Conservation (phyloP, 805 yeast genomes). For the Wickerhamiella siamensis region DNA sequence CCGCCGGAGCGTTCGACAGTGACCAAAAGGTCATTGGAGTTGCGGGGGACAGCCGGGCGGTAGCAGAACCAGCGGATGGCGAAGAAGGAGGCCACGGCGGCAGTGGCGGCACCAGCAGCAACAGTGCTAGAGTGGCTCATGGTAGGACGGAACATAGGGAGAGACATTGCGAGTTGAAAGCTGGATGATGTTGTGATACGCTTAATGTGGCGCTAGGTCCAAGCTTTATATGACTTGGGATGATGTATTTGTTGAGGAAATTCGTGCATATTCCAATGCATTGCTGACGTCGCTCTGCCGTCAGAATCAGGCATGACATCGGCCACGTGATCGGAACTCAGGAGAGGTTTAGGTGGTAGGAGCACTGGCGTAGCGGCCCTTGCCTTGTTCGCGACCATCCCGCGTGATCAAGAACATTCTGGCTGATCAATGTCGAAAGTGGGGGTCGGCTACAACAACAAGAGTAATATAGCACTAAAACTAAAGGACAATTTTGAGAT, state of each 20-base stretch:
- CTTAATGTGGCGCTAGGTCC: too few species aligned
- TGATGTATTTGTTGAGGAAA: neutral
- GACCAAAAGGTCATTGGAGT: slow-evolving; percentile 21
- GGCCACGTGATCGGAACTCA: neutral
- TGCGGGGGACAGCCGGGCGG: slow-evolving; percentile 22
- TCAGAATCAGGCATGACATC: neutral
- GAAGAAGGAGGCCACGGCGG: slow-evolving; percentile 16
- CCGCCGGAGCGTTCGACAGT: slow-evolving; percentile 28
- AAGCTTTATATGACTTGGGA: neutral
- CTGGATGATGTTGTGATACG: too few species aligned
- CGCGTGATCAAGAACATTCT: too few species aligned
- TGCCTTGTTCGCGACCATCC: too few species aligned
- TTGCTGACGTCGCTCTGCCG: neutral
- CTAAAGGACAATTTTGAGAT: too few species aligned
- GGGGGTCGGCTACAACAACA: too few species aligned
- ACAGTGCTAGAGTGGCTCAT: slow-evolving; percentile 1
- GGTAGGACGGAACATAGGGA: neutral
- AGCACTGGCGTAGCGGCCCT: too few species aligned
- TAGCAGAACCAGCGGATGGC: slow-evolving; percentile 21
- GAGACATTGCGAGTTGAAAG: neutral
- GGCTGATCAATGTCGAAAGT: too few species aligned
- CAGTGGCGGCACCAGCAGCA: slow-evolving; percentile 18
- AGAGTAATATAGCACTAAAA: too few species aligned
- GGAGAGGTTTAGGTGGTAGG: neutral
- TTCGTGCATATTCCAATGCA: neutral